Percentiles rank a stretch among this genome's conserved stretches.
phyloP scores from a whole-genome alignment of 768 basidiomycete genomes.

The Filobasidium wieringae region DNA sequence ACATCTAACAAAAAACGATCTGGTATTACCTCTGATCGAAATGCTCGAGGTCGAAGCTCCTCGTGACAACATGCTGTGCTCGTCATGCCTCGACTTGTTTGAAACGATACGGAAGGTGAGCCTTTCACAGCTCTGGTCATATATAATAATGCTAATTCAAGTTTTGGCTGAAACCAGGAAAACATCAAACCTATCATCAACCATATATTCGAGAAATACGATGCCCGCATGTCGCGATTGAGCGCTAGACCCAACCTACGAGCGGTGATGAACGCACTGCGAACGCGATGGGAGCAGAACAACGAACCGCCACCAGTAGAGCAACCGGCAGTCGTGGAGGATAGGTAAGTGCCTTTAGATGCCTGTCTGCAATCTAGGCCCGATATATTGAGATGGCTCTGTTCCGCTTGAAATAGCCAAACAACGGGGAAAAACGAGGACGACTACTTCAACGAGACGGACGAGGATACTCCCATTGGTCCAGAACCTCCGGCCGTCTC shows the following conservation, averaged over 20 bases:
- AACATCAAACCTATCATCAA: slow-evolving; percentile 76
- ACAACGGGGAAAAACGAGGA: slow-evolving; percentile 69
- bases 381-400: background rate
- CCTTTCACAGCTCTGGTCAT: background rate
- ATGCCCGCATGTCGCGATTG: slow-evolving; percentile 54
- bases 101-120: slow-evolving; percentile 76
- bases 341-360: background rate
- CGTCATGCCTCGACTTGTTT: slow-evolving; percentile 91
- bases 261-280: slow-evolving; percentile 25
- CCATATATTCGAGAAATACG: slow-evolving; percentile 69
- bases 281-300: slow-evolving; percentile 70
- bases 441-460: slow-evolving; percentile 81
- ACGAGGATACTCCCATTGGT: slow-evolving; percentile 50
- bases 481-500: slow-evolving; percentile 19
- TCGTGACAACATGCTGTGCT: slow-evolving; percentile 83
- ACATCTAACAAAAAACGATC: slow-evolving; percentile 71
- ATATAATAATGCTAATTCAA: background rate
- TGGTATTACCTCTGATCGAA: slow-evolving; percentile 70
- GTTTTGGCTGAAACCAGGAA: slow-evolving; percentile 46
- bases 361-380: background rate
- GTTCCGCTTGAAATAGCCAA: slow-evolving; percentile 29
- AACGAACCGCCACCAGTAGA: slow-evolving; percentile 49
- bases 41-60: slow-evolving; percentile 69
- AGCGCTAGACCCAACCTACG: slow-evolving; percentile 58
- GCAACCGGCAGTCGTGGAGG: slow-evolving; percentile 44